Evolutionary conservation across 164 flowering plant genomes (phyloP), one percentile per base, ranked within the genome.

Genomic region (Malania oleifera): DNA sequence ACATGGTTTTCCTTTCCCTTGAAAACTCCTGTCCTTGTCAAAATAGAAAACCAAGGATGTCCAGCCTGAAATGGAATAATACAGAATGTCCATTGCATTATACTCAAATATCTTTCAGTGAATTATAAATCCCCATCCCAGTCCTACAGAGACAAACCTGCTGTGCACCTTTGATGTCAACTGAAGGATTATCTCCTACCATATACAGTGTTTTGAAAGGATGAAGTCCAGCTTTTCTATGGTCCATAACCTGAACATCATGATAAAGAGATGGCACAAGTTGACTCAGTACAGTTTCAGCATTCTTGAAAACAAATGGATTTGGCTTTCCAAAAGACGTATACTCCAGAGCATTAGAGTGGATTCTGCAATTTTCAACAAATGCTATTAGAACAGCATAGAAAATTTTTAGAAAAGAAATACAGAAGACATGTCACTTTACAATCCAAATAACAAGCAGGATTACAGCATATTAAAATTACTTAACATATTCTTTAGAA

Each of bases 11-110:
- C 77, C 23, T 75, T 67, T 56, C 83, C 82, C 64, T 51, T 80
- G 68, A 93, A 93, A 64, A 86, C 95, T 0, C 97, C 95, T 0
- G 99, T 93, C 71, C 92, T 83, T 0, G 97, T 89, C 67, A 93
- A 64, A 56, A 93, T 86, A 37, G 96, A 89, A 73, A 89, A 86
- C 96, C 97, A 93, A 10, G 97, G 97, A 63, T 68, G 69, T 51
- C 97, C 97, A 0, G 96, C 91, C 99, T 93, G 80, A 58, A 69
- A 64, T 46, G 10, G 13, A 1, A 46, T n/a, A 45, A 26, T 12
- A 51, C 15, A 27, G 0, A 19, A 56, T n/a, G 23, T 12, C 17
- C 39, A n/a, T 22, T 15, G 3, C 23, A 19, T 20, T 28, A 20
- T 29, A 13, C 23, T 22, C 25, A 12, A 1, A 17, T 29, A n/a